These are phyloP conservation scores for Eragrostis nindensis DNA, from an alignment of 176 grass and related monocot species.

Conservation along the genomic window DNA sequence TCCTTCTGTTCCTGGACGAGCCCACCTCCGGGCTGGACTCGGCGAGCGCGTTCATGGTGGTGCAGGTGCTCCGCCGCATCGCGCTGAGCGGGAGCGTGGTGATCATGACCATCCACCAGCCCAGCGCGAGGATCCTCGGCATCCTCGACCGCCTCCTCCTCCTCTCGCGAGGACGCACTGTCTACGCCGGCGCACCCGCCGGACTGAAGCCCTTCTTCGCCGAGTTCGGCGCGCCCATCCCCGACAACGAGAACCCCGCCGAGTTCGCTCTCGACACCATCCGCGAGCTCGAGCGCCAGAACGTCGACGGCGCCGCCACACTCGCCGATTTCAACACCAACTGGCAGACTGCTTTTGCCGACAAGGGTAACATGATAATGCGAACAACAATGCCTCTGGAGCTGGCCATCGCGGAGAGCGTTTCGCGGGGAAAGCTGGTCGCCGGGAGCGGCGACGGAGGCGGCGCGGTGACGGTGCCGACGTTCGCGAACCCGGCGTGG, in stretches of 20 bases:
- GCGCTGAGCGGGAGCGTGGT: constrained; percentile 40
- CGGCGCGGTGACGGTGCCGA: constrained; percentile 37
- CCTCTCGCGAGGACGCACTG: background rate
- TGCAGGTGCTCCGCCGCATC: constrained; percentile 80
- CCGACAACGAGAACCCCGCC: constrained; percentile 81
- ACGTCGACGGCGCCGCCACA: constrained; percentile 25
- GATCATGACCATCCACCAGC: constrained; percentile 94
- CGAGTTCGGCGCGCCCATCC: background rate
- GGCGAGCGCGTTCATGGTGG: constrained; percentile 86
- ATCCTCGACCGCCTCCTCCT: constrained; percentile 69
- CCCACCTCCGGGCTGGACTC: constrained; percentile 87
- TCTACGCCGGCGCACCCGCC: too few species aligned
- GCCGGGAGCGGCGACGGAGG: constrained; percentile 37
- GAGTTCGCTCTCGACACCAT: constrained; percentile 93
- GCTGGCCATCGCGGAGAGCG: constrained; percentile 61
- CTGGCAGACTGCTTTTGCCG: constrained; percentile 46
- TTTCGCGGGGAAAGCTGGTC: constrained; percentile 71
- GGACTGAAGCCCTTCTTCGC: too few species aligned
- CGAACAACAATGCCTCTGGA: constrained; percentile 38
- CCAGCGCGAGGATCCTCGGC: constrained; percentile 68
- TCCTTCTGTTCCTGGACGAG: constrained; percentile 87
- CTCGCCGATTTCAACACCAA: constrained; percentile 68
- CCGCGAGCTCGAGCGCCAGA: constrained; percentile 55
- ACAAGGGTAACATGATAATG: background rate
- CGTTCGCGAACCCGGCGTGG: constrained; percentile 71